A percentile compares a stretch with the other conserved stretches of the same genome.
Evolutionary conservation across 768 basidiomycete species (phyloP).

Genomic region (Leccinum subgranulosum): DNA sequence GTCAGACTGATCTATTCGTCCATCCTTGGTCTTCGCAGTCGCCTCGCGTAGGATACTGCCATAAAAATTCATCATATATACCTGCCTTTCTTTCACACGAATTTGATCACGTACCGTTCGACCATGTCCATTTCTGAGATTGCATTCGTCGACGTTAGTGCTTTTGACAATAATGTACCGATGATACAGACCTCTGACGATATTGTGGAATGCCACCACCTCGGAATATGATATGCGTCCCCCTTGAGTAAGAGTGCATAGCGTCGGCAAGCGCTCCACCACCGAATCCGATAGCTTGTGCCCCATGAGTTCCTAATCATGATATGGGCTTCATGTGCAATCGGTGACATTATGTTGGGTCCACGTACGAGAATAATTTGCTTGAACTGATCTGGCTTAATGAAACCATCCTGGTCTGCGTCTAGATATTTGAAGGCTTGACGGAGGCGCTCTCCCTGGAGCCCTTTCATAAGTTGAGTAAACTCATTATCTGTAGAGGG

Average conservation of each 20-base stretch:
- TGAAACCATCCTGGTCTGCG: conserved; percentile 88
- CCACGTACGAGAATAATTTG: conserved; percentile 84
- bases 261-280: conserved; percentile 86
- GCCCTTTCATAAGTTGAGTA: conserved; percentile 97
- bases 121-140: conserved; percentile 89
- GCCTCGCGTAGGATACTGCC: conserved; percentile 84
- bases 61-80: conserved; percentile 2
- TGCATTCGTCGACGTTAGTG: conserved; percentile 5
- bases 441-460: conserved; percentile 95
- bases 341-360: neutral
- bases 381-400: conserved; percentile 91
- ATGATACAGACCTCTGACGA: conserved; percentile 67
- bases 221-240: conserved; percentile 95
- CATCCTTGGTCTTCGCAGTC: conserved; percentile 87
- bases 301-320: conserved; percentile 81
- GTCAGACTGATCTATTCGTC: conserved; percentile 93
- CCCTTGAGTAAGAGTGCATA: conserved; percentile 86
- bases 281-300: conserved; percentile 96
- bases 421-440: conserved; percentile 95
- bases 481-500: conserved; percentile 79
- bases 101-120: conserved; percentile 54
- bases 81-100: neutral
- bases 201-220: conserved; percentile 96
- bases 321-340: neutral
- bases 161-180: neutral